These are phyloP conservation scores for Leonotis leonurus DNA, from an alignment of 257 asterid species.

Conservation along the genomic window DNA sequence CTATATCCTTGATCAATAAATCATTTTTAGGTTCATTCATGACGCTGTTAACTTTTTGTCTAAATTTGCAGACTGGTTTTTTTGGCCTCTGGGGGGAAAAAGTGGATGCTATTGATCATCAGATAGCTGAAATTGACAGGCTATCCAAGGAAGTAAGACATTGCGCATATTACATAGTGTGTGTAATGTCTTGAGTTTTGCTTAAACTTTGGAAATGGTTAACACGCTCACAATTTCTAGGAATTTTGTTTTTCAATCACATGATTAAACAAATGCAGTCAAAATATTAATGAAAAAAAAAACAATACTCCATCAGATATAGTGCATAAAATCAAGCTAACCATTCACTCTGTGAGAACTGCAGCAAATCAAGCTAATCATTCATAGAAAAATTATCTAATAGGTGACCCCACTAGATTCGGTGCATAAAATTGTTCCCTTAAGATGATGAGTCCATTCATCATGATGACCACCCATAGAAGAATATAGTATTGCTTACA, in stretches of 20 bases:
- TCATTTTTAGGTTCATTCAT: neutral
- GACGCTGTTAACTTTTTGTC: constrained; percentile 2
- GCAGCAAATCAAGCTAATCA: neutral
- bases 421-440: no score
- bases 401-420: neutral
- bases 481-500: no score
- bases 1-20: neutral
- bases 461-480: neutral
- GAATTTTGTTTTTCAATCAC: neutral
- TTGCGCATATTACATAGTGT: neutral
- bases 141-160: constrained; percentile 61
- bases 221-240: neutral
- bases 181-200: neutral
- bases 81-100: constrained; percentile 74
- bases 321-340: no score
- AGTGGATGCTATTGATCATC: constrained; percentile 86
- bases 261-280: no score
- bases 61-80: constrained; percentile 71
- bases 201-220: neutral
- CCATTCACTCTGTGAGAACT: no score
- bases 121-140: constrained; percentile 67
- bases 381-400: neutral
- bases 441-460: neutral
- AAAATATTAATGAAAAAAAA: neutral
- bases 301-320: neutral